A percentile compares a stretch with the other conserved stretches of the same genome.
Conservation (phyloP, 139 green algal genomes). For the Mesostigma viride region DNA sequence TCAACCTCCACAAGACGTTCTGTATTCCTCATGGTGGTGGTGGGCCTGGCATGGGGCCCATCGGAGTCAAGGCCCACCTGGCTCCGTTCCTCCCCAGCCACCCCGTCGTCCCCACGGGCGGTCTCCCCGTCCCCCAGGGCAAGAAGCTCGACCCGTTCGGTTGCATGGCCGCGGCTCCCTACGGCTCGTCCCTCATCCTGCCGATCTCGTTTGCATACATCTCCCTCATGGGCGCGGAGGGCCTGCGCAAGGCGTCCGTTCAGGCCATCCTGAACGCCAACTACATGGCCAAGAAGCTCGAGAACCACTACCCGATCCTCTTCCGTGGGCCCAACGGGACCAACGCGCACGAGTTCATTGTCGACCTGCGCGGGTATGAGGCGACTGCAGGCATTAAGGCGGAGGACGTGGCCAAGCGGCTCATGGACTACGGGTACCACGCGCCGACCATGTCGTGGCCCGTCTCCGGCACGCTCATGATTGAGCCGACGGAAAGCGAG, state of each 20-base stretch:
- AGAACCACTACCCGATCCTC: slow-evolving; percentile 40
- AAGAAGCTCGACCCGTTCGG: slow-evolving; percentile 67
- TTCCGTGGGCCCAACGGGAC: slow-evolving; percentile 71
- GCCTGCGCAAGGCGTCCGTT: slow-evolving; percentile 70
- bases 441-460: slow-evolving; percentile 98
- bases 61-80: slow-evolving; percentile 89
- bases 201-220: slow-evolving; percentile 98
- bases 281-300: slow-evolving; percentile 94
- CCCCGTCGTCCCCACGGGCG: slow-evolving; percentile 46
- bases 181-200: slow-evolving; percentile 70
- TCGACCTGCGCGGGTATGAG: slow-evolving; percentile 79
- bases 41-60: slow-evolving; percentile 51
- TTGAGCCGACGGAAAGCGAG: slow-evolving; percentile 94
- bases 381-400: slow-evolving; percentile 60
- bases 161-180: slow-evolving; percentile 85
- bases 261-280: slow-evolving; percentile 91
- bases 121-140: slow-evolving; percentile 32
- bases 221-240: slow-evolving; percentile 88
- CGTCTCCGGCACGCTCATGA: slow-evolving; percentile 94
- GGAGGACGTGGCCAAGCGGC: slow-evolving; percentile 94
- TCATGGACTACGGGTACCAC: slow-evolving; percentile 99
- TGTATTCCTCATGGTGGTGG: slow-evolving; percentile 98
- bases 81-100: slow-evolving; percentile 91
- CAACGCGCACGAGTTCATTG: slow-evolving; percentile 98
- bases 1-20: slow-evolving; percentile 99